phyloP scores from a whole-genome alignment of 306 rosid genomes.

The Malus domestica region ASM211411v1 NC_041798.1:35843501-35844000 shows the following conservation, averaged over 20 bases:
- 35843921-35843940: conserved; percentile 91
- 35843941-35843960: conserved; percentile 99
- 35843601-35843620: conserved; percentile 98
- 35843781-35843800: background rate
- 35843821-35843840: background rate
- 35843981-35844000: conserved; percentile 94
- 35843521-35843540: conserved; percentile 92
- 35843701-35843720: conserved; percentile 27
- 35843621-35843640: conserved; percentile 99
- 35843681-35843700: conserved; percentile 97
- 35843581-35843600: conserved; percentile 96
- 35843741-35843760: background rate
- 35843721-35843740: background rate
- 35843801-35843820: background rate
- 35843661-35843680: conserved; percentile 92
- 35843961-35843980: conserved; percentile 94
- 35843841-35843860: background rate
- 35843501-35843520: background rate
- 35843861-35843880: background rate
- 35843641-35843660: conserved; percentile 88
- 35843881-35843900: conserved; percentile 47
- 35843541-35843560: conserved; percentile 96
- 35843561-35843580: conserved; percentile 90
- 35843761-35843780: background rate
- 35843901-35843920: conserved; percentile 99